Evolutionary conservation across 441 rosid species (phyloP), one percentile per base, ranked within the genome.

Genomic region (Adansonia gregorii): DNA sequence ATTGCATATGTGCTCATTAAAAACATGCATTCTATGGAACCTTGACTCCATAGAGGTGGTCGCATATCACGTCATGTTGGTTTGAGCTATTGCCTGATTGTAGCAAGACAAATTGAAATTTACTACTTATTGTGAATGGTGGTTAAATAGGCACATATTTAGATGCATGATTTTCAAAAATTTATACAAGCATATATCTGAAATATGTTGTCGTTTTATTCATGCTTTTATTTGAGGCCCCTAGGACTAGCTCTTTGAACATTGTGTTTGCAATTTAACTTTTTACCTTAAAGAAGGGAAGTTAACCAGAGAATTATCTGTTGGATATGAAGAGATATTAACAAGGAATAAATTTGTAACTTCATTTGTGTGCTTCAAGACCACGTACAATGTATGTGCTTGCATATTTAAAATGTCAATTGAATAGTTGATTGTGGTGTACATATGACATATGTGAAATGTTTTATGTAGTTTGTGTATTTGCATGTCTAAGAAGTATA

Each of bases 221-320:
- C 31, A 52, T 35, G 58, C 14, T 75, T 63, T 7, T 39, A 68
- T 68, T 48, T 48, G 39, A 49, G 20, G 73, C 43, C 73, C 31
- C 72, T 27, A 27, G 35, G 0, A 27, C 35, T 27, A 27, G 35
- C 35, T 27, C 35, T 27, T 27, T 27, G 35, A 27, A 27, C 35
- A 27, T 27, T 22, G 17, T 49, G 45, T 24, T 70, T 70, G 45
- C 45, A 68, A 3, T 48, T 27, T 27, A 27, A 65, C 12, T n/a
- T 65, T 7, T 69, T 3, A 3, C 24, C 12, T 52, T 51, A 52
- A 70, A 15, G 61, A 31, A 51, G 8, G 35, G 74, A 27, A 3
- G 24, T 70, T 51, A 27, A 27, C 35, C 3, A 27, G 60, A n/a
- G 22, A 55, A 55, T n/a, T 55, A 19, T 58, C 6, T 0, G 27